Conservation (phyloP, 2,329 filamentous ascomycete species). For the Xylaria sp. region DNA sequence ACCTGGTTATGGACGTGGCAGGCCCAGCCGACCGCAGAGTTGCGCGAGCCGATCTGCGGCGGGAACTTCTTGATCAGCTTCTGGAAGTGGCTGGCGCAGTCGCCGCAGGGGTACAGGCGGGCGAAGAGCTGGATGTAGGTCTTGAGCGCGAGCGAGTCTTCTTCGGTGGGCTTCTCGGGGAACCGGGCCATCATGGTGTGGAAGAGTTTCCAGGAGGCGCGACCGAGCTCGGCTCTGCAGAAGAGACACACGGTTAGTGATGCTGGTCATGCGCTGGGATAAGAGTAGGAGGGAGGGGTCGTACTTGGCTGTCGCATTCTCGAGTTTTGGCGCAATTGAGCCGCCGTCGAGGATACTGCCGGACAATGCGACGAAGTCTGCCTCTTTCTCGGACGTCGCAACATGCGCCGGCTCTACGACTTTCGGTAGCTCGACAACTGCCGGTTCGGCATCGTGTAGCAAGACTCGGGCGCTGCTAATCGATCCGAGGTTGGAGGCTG, state of each 20-base stretch:
- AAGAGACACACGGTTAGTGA: constrained; percentile 11
- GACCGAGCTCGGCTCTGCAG: constrained; percentile 57
- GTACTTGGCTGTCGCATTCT: constrained; percentile 75
- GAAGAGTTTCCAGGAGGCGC: constrained; percentile 64
- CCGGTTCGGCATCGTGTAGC: constrained; percentile 14
- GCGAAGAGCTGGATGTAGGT: constrained; percentile 62
- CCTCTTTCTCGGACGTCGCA: constrained; percentile 21
- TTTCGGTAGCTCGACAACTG: no score
- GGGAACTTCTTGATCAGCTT: constrained; percentile 56
- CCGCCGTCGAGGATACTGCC: constrained; percentile 55
- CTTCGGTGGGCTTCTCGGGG: constrained; percentile 57
- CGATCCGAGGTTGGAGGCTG: constrained; percentile 44
- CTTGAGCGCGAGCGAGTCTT: constrained; percentile 58
- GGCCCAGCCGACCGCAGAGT: constrained; percentile 61
- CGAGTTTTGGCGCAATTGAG: constrained; percentile 73
- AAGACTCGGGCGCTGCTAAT: constrained; percentile 22
- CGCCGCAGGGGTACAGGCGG: constrained; percentile 65
- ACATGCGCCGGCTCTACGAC: not conserved
- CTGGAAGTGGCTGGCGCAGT: constrained; percentile 64
- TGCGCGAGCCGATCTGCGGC: constrained; percentile 59
- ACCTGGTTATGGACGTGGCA: constrained; percentile 65
- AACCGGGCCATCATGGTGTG: constrained; percentile 68
- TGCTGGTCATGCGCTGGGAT: not conserved
- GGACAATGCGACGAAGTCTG: constrained; percentile 42
- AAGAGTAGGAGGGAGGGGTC: constrained; percentile 20